Evolutionary conservation across 2,329 filamentous ascomycete species (phyloP).

Genomic region (Ascochyta lentis): DNA sequence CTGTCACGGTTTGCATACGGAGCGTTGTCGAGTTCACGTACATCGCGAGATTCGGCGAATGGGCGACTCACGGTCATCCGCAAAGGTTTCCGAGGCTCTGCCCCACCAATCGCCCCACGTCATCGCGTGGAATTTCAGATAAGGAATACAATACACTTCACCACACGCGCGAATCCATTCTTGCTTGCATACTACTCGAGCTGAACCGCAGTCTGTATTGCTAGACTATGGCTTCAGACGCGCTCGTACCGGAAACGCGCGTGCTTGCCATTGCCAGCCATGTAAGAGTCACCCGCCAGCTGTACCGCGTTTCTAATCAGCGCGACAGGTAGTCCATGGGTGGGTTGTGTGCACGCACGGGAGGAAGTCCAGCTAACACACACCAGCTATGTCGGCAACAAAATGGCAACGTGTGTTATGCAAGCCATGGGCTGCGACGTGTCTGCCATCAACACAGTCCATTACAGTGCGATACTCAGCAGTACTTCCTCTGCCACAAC

Average conservation of each 20-base stretch:
- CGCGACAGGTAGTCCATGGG: constrained; percentile 72
- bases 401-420: constrained; percentile 93
- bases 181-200: neutral
- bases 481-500: neutral
- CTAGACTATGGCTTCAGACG: constrained; percentile 43
- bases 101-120: constrained; percentile 43
- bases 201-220: neutral
- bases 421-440: constrained; percentile 94
- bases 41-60: constrained; percentile 12
- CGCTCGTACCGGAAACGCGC: constrained; percentile 64
- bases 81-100: constrained; percentile 20
- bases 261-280: constrained; percentile 93
- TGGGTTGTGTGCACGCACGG: constrained; percentile 55
- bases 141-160: constrained; percentile 38
- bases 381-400: constrained; percentile 92
- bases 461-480: constrained; percentile 76
- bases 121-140: constrained; percentile 45
- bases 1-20: constrained; percentile 35
- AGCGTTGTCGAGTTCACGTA: constrained; percentile 8
- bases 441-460: constrained; percentile 91
- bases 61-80: constrained; percentile 26
- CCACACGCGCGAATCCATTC: neutral
- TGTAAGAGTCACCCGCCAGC: constrained; percentile 65
- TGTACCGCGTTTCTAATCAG: constrained; percentile 11
- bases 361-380: constrained; percentile 29